Evolutionary conservation across 2,329 filamentous ascomycete species (phyloP), one percentile per base, ranked within the genome.

Genomic region (Lachnellula occidentalis): DNA sequence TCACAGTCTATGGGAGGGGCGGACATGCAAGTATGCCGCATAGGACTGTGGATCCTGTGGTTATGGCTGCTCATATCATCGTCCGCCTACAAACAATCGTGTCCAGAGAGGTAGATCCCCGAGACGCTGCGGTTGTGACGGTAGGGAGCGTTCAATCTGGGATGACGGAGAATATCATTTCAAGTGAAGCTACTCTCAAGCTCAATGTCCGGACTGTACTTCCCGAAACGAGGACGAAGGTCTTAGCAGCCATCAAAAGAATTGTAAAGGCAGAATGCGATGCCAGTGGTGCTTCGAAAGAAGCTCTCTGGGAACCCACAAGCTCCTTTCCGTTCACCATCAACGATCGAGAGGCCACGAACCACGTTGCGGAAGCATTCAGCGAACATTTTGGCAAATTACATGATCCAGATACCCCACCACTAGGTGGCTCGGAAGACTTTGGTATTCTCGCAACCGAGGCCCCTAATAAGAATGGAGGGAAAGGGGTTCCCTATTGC

Each of bases 261-360:
- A 72, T 79, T 12, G 73, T 85, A 0, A 68, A 76, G 12, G 77
- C 78, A 0, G 83, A 86, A 59, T 77, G 76, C 22, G 54, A 67
- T 4, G 82, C 81, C 0, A 72, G 72, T 3, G 76, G 76, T 24
- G 48, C 57, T 5, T 14, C 58, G 4, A 48, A 50, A 14, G 52
- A 54, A 17, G 62, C 64, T 5, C 19, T 56, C 2, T 61, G 58
- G 31, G 51, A 49, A 27, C 24, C 43, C 11, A 66, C 63, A 9
- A 50, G 60, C 24, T 42, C 36, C 3, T 51, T 66, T 4, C 63
- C 64, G 6, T 54, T 51, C 11, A 65, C 62, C 0, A 52, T 57
- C 5, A 66, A 66, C 45, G 60, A 66, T 49, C 50, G 53, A 8
- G 24, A 45, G 3, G 57, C 63, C 37, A 58, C 54, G 5, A 48